Conservation (phyloP, 441 rosid genomes). For the Populus hybrid region DNA sequence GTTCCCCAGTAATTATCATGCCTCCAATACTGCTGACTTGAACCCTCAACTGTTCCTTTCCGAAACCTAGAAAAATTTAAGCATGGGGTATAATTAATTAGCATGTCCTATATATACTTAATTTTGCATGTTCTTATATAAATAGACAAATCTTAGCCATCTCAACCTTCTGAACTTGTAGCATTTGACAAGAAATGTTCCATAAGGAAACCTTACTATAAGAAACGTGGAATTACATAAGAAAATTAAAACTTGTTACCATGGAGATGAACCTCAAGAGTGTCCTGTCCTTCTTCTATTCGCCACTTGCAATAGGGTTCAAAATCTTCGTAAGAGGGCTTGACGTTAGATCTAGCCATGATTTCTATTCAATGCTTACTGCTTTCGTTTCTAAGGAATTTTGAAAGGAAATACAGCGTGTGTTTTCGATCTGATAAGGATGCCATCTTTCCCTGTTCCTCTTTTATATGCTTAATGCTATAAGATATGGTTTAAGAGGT, state of each 20-base stretch:
- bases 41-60: slow-evolving; percentile 20
- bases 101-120: background rate
- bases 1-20: slow-evolving; percentile 25
- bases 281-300: slow-evolving; percentile 11
- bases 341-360: slow-evolving; percentile 13
- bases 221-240: background rate
- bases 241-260: slow-evolving; percentile 11
- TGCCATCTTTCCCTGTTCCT: background rate
- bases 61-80: slow-evolving; percentile 24
- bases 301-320: slow-evolving; percentile 30
- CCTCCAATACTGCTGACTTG: slow-evolving; percentile 6
- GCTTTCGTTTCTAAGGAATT: background rate
- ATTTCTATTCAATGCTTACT: background rate
- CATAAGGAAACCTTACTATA: background rate
- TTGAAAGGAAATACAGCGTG: background rate
- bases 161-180: background rate
- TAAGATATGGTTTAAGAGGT: slow-evolving; percentile 13
- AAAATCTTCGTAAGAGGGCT: slow-evolving; percentile 32
- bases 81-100: background rate
- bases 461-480: background rate
- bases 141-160: background rate
- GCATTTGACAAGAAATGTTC: background rate
- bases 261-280: slow-evolving; percentile 22
- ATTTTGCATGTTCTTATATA: background rate
- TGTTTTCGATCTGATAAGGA: background rate